phyloP scores from a whole-genome alignment of 768 basidiomycete genomes.

The Kwoniella mangroviensis region DNA sequence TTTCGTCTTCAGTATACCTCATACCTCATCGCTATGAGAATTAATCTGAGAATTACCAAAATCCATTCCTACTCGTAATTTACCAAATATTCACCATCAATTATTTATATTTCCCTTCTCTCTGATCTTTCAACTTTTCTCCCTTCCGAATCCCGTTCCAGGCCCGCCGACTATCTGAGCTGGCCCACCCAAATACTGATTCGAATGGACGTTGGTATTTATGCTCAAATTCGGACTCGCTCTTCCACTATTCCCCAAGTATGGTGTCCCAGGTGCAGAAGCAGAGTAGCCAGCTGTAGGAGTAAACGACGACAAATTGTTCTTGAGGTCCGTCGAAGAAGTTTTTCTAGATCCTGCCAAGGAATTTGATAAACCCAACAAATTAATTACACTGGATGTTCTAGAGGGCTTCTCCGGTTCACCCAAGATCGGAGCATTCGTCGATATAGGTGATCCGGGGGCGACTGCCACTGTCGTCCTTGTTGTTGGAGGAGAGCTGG shows the following conservation, averaged over 20 bases:
- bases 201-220: neutral
- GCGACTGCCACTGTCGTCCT: constrained; percentile 49
- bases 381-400: constrained; percentile 46
- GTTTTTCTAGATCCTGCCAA: constrained; percentile 20
- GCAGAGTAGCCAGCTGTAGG: constrained; percentile 8
- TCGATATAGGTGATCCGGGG: constrained; percentile 52
- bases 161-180: constrained; percentile 19
- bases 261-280: constrained; percentile 18
- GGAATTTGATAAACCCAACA: constrained; percentile 42
- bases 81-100: neutral
- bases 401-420: constrained; percentile 51
- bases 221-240: neutral
- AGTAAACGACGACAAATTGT: no score
- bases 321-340: constrained; percentile 18
- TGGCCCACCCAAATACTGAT: neutral
- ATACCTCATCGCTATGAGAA: no score
- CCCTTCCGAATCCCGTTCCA: constrained; percentile 12
- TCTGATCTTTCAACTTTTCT: neutral
- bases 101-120: neutral
- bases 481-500: constrained; percentile 22
- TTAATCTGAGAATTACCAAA: neutral
- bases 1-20: no score
- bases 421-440: constrained; percentile 53
- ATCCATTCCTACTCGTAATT: neutral
- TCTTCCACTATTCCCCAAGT: constrained; percentile 3